phyloP scores from a whole-genome alignment of 805 yeast genomes.

The Candida xyloterini region DNA sequence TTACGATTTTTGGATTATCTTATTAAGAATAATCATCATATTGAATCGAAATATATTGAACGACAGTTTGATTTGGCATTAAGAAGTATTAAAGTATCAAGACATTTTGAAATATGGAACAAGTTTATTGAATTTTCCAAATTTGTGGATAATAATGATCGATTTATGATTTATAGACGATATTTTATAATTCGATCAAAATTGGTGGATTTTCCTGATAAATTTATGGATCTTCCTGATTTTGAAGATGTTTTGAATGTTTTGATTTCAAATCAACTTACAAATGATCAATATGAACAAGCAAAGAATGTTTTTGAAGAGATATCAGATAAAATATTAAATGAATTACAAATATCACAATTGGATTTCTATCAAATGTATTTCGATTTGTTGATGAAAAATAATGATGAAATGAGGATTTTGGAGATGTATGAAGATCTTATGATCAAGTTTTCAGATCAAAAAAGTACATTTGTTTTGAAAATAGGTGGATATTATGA shows the following conservation, averaged over 20 bases:
- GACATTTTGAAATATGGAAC: constrained; percentile 56
- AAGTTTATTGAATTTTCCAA: constrained; percentile 49
- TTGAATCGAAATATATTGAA: constrained; percentile 39
- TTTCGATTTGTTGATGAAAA: constrained; percentile 37
- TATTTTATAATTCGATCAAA: constrained; percentile 26
- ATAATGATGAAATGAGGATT: constrained; percentile 8
- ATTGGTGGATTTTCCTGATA: constrained; percentile 7
- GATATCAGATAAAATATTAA: constrained; percentile 35
- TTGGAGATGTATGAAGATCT: constrained; percentile 33
- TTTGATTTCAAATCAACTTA: constrained; percentile 25
- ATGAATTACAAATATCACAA: constrained; percentile 40
- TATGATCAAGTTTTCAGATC: constrained; percentile 53
- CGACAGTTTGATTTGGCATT: constrained; percentile 49
- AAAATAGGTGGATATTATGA: constrained; percentile 49
- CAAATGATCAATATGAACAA: constrained; percentile 10
- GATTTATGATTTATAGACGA: constrained; percentile 33
- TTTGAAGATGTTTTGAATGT: constrained; percentile 34
- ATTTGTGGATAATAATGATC: constrained; percentile 40
- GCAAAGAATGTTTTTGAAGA: constrained; percentile 28
- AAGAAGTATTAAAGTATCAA: constrained; percentile 44
- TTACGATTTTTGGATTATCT: constrained; percentile 45
- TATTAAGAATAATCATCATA: constrained; percentile 24
- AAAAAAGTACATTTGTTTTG: constrained; percentile 46
- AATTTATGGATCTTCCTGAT: constrained; percentile 10
- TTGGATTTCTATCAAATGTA: constrained; percentile 47